phyloP scores from a whole-genome alignment of 2,329 filamentous ascomycete species.

The Epichloe elymi region DNA sequence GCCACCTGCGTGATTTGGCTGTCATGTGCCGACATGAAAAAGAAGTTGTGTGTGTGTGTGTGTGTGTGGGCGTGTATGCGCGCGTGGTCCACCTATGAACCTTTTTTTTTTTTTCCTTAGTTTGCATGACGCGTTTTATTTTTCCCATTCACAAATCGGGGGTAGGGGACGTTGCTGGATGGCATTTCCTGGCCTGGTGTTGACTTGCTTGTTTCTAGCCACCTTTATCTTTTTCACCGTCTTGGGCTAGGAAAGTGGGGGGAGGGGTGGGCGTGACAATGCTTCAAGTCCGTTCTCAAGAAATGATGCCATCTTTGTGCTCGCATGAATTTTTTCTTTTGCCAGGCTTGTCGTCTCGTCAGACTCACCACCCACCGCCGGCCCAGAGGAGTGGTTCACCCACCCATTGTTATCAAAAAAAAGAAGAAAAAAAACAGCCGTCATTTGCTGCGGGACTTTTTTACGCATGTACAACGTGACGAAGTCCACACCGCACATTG shows the following conservation, averaged over 20 bases:
- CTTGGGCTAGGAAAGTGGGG: not conserved
- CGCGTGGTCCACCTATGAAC: not conserved
- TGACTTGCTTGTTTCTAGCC: conserved; percentile 3
- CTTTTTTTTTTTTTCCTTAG: no score
- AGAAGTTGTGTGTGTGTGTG: not conserved
- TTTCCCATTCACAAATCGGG: not conserved
- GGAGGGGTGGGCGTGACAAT: not conserved
- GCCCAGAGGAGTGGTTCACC: no score
- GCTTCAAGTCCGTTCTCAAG: no score
- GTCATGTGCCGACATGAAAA: not conserved
- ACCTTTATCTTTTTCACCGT: not conserved
- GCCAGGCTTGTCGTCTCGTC: no score
- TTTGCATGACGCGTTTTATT: not conserved
- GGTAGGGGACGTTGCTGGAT: not conserved
- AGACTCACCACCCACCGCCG: no score
- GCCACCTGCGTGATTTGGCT: not conserved
- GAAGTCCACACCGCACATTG: no score
- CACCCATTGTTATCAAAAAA: no score
- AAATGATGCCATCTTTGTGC: no score
- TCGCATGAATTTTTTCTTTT: no score
- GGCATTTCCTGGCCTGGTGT: not conserved
- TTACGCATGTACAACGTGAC: no score
- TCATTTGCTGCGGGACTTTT: no score
- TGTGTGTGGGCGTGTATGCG: not conserved
- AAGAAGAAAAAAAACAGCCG: no score